Evolutionary conservation across 345 rosid genomes (phyloP), one percentile per base, ranked within the genome.

Genomic region (Lepidium sativum): DNA sequence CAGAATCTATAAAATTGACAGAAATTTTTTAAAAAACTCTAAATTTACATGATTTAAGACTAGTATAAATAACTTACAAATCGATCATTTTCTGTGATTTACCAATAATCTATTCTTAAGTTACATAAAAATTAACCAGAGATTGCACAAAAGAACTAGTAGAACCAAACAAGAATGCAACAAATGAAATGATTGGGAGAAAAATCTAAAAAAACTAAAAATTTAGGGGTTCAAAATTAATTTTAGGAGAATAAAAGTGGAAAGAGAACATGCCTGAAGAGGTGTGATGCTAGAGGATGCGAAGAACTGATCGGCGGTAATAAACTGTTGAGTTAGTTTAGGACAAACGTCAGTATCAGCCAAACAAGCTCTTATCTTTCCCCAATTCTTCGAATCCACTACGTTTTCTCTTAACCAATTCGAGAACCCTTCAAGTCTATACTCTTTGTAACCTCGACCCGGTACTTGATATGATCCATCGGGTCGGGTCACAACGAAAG

Each of bases 281-380:
- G 98, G 97, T 29, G 92, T 82, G 80, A 89, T 55, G 43, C 44
- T 79, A 43, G 84, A 76, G 12, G 70, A 60, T 6, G 70, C 54
- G 51, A 77, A 87, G 81, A 85, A 89, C 69, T 92, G 98, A 65
- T 89, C 95, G 15, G 88, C 84, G 4, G 86, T 74, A 35, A 82
- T 31, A 40, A 78, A 92, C 5, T 75, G 43, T 67, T 73, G 92
- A 13, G 27, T 65, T 56, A 92, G 53, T 75, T 80, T 84, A 47
- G 95, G 62, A 69, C 97, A 92, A 56, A 78, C 81, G 29, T 85
- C 72, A 1, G 85, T 78, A 15, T 82, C 95, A 38, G 81, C 81
- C 31, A 92, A 75, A 72, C 98, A 92, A 47, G 84, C 80, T 45
- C 85, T 77, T 21, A 92, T 82, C 73, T 78, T 83, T 0, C 45